A percentile compares a stretch with the other conserved stretches of the same genome.
Evolutionary conservation across 345 rosid species (phyloP).

Genomic region (Eucalyptus fibrosa): DNA sequence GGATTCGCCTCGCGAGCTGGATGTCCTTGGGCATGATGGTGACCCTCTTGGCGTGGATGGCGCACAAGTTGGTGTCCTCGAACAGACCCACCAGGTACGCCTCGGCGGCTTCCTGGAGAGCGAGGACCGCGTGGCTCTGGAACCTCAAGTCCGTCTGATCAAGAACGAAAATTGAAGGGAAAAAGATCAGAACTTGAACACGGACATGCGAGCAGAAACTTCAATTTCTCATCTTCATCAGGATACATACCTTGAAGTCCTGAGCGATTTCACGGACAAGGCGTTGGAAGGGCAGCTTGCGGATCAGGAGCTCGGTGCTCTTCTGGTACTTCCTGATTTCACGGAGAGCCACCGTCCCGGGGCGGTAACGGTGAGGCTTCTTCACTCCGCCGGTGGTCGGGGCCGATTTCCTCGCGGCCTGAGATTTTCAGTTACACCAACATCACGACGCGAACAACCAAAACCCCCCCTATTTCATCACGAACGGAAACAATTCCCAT

Average conservation of each 20-base stretch:
- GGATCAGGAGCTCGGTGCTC: conserved; percentile 64
- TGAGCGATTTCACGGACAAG: conserved; percentile 75
- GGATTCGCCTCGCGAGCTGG: conserved; percentile 53
- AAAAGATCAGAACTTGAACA: not conserved
- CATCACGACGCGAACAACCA: not conserved
- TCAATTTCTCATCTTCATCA: not conserved
- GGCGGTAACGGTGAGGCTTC: conserved; percentile 70
- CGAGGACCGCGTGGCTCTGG: conserved; percentile 69
- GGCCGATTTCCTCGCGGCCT: conserved; percentile 76
- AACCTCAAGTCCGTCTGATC: conserved; percentile 52
- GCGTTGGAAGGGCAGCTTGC: conserved; percentile 62
- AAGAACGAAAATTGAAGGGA: not conserved
- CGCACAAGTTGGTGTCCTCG: conserved; percentile 56
- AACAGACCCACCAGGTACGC: conserved; percentile 68
- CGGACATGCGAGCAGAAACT: not conserved
- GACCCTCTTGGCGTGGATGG: conserved; percentile 61
- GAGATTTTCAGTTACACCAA: not conserved
- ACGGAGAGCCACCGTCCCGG: conserved; percentile 69
- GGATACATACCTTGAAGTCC: conserved; percentile 21
- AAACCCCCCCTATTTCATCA: not conserved
- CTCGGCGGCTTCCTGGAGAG: conserved; percentile 69
- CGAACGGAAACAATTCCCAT: not conserved
- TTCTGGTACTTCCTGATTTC: conserved; percentile 58
- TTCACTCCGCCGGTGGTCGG: conserved; percentile 61
- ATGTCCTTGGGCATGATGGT: conserved; percentile 70